These are phyloP conservation scores for Coemansia sp. DNA, from an alignment of 192 early-diverging fungal genomes.

Conservation along the genomic window DNA sequence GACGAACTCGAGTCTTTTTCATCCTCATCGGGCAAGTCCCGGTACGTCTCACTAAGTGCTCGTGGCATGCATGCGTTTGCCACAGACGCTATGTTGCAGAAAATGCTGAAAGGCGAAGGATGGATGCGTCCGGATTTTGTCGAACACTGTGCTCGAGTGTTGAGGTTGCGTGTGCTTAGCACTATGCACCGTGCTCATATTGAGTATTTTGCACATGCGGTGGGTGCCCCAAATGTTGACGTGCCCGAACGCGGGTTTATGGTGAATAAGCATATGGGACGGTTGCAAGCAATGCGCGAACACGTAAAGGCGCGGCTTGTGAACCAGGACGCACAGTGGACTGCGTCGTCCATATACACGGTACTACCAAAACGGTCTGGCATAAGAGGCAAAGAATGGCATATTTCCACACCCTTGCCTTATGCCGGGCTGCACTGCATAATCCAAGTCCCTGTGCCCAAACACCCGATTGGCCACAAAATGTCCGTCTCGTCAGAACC, in stretches of 20 bases:
- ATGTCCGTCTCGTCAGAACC: slow-evolving; percentile 26
- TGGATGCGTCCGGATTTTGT: slow-evolving; percentile 29
- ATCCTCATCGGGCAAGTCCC: slow-evolving; percentile 5
- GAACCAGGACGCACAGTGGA: slow-evolving; percentile 40
- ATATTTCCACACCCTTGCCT: slow-evolving; percentile 9
- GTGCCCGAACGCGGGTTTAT: not conserved
- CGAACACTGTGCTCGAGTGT: slow-evolving; percentile 34
- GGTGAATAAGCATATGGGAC: not conserved
- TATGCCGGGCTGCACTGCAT: slow-evolving; percentile 42
- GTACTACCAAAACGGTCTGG: slow-evolving; percentile 8
- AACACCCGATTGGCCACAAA: too few relatives aligned
- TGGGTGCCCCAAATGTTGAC: not conserved
- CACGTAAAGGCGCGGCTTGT: slow-evolving; percentile 11
- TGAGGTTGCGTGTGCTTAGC: slow-evolving; percentile 17
- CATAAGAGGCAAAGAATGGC: not conserved
- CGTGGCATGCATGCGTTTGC: slow-evolving; percentile 15
- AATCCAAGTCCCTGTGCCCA: slow-evolving; percentile 13
- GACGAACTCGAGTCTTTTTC: slow-evolving; percentile 40
- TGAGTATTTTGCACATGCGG: slow-evolving; percentile 14
- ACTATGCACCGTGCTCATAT: slow-evolving; percentile 25
- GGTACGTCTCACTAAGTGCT: slow-evolving; percentile 22
- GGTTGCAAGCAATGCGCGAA: slow-evolving; percentile 21
- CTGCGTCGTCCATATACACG: slow-evolving; percentile 12
- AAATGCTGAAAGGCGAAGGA: slow-evolving; percentile 7
- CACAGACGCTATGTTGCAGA: slow-evolving; percentile 6